Evolutionary conservation across 495 filamentous ascomycete genomes (phyloP).

Genomic region (Glarea lozoyensis): DNA sequence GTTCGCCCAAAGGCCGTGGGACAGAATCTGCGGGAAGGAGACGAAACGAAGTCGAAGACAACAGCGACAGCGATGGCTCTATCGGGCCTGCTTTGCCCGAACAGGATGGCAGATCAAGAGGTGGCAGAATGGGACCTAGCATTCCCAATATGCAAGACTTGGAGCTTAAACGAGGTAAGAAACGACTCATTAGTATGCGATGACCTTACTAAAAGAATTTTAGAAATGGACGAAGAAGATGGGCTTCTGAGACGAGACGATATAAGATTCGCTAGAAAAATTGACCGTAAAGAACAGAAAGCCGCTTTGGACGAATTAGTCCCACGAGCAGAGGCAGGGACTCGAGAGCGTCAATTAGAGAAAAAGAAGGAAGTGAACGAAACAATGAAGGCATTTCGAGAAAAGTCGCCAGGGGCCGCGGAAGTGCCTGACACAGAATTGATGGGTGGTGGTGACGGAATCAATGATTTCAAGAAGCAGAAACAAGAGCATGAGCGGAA

Average conservation of each 20-base stretch:
- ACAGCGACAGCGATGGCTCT: slow-evolving; percentile 45
- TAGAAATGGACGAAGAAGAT: slow-evolving; percentile 42
- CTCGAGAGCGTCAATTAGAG: slow-evolving; percentile 77
- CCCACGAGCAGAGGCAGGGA: slow-evolving; percentile 78
- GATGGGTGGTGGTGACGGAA: slow-evolving; percentile 49
- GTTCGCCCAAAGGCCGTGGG: slow-evolving; percentile 9
- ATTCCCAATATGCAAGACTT: slow-evolving; percentile 73
- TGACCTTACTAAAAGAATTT: slow-evolving; percentile 38
- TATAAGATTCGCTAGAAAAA: slow-evolving; percentile 49
- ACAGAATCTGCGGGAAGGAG: slow-evolving; percentile 13
- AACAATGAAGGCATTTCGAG: slow-evolving; percentile 49
- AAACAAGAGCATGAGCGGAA: slow-evolving; percentile 45
- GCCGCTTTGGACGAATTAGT: slow-evolving; percentile 67
- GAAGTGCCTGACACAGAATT: slow-evolving; percentile 53
- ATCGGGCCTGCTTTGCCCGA: slow-evolving; percentile 65
- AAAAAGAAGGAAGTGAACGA: slow-evolving; percentile 56
- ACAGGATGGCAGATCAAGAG: slow-evolving; percentile 16
- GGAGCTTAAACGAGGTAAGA: slow-evolving; percentile 53
- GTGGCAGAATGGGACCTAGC: slow-evolving; percentile 50
- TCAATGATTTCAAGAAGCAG: slow-evolving; percentile 47
- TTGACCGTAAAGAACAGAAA: slow-evolving; percentile 51
- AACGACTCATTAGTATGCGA: neutral
- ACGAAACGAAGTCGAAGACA: slow-evolving; percentile 1
- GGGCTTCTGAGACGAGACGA: slow-evolving; percentile 38
- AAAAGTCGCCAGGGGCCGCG: slow-evolving; percentile 44